Percentiles rank a stretch among this genome's conserved stretches.
Evolutionary conservation across 2,329 filamentous ascomycete genomes (phyloP).

Genomic region (Botrytis galanthina): DNA sequence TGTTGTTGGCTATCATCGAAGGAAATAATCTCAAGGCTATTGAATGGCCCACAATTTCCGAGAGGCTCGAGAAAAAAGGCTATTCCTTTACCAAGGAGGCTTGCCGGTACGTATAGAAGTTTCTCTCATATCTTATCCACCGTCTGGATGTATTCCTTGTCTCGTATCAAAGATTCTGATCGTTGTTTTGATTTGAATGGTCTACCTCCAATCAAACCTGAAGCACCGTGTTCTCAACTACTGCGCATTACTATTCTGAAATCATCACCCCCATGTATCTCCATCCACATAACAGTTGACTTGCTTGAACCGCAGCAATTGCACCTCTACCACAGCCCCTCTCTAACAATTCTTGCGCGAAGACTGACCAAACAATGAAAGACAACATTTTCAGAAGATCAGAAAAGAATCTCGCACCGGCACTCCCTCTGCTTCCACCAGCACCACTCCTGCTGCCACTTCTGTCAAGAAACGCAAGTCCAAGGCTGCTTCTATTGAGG

Average conservation of each 20-base stretch:
- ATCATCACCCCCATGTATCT: background rate
- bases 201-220: background rate
- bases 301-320: background rate
- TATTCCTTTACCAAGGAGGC: constrained; percentile 35
- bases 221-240: background rate
- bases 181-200: background rate
- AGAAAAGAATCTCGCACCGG: constrained; percentile 25
- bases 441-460: background rate
- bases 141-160: background rate
- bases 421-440: background rate
- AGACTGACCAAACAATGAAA: constrained; percentile 21
- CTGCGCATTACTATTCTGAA: background rate
- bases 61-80: constrained; percentile 27
- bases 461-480: constrained; percentile 7
- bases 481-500: background rate
- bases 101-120: constrained; percentile 33
- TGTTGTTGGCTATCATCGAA: constrained; percentile 37
- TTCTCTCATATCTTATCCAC: background rate
- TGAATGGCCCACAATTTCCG: constrained; percentile 31
- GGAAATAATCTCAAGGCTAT: constrained; percentile 30
- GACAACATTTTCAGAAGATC: constrained; percentile 39
- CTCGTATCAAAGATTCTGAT: background rate
- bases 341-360: background rate
- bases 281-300: background rate
- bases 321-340: background rate